These are phyloP conservation scores for Nannochloropsis salina DNA, from an alignment of 108 stramenopile genomes.

Conservation along the genomic window DNA sequence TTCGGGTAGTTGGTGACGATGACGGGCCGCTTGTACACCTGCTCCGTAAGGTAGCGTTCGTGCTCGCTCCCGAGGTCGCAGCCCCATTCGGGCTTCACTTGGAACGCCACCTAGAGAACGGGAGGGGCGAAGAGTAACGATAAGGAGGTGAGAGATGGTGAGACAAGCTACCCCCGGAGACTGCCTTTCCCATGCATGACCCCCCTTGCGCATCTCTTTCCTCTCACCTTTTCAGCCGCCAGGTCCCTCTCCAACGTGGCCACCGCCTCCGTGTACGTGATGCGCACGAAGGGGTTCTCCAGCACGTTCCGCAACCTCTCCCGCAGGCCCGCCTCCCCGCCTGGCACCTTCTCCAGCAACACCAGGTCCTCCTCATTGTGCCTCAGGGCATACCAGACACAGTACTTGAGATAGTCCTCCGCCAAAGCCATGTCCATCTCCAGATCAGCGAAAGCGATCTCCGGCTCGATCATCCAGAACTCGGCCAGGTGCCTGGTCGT, in stretches of 20 bases:
- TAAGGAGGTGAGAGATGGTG: not conserved
- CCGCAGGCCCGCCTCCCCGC: slow-evolving; percentile 61
- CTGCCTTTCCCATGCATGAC: no score
- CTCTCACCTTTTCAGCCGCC: slow-evolving; percentile 53
- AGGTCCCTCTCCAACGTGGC: slow-evolving; percentile 60
- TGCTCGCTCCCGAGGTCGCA: slow-evolving; percentile 82
- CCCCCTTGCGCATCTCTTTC: not conserved
- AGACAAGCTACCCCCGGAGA: no score
- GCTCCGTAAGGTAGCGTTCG: slow-evolving; percentile 78
- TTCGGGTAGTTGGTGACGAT: slow-evolving; percentile 84
- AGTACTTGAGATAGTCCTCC: slow-evolving; percentile 90
- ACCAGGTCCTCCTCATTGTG: slow-evolving; percentile 65
- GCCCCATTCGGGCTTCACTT: slow-evolving; percentile 62
- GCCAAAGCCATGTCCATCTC: slow-evolving; percentile 73
- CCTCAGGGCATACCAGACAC: slow-evolving; percentile 73
- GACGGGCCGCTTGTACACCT: slow-evolving; percentile 70
- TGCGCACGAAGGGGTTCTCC: slow-evolving; percentile 64
- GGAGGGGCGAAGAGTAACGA: not conserved
- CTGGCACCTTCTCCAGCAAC: slow-evolving; percentile 69
- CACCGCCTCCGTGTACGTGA: slow-evolving; percentile 75
- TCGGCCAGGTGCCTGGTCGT: slow-evolving; percentile 89
- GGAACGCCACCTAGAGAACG: slow-evolving; percentile 50
- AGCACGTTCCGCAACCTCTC: slow-evolving; percentile 63
- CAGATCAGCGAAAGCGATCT: slow-evolving; percentile 70
- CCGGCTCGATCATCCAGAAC: slow-evolving; percentile 92